Base-by-base conservation (phyloP, 768 basidiomycete genomes). In the Podaxis sp. region DNA sequence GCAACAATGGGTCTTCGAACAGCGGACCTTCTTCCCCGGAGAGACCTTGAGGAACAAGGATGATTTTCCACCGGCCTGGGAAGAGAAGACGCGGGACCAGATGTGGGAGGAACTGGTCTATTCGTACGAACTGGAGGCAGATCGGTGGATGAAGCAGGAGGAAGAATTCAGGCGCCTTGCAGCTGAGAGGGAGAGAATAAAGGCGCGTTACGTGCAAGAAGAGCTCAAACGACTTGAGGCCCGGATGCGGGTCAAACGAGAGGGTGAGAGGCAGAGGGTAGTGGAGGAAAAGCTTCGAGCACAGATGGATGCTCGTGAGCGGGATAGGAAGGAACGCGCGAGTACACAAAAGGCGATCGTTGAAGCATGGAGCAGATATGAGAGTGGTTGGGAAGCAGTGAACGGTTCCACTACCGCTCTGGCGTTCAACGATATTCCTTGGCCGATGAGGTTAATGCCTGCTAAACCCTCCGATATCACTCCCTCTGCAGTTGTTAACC, bases 371-470 rank as follows among this genome's bases (percentile, higher is more conserved):
- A 67, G 73, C 52, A 72, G 67, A 55, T 90, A 93, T 74, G 89
- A 93, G 72, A 72, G 74, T 38, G 79, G 82, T 61, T 93, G 91
- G 91, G 68, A 74, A n/a, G 73, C 73, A 62, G 70, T 91, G 63
- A 66, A 72, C 29, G 69, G 73, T 7, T 77, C 81, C n/a, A 71
- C 80, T 13, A 81, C 80, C 51, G 66, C 72, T 22, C 75, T 92
- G 50, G 73, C 75, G 0, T 92, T 93, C 77, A 73, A 76, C 46
- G 79, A 77, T 51, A 83, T 91, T 53, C 91, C 91, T 9, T 94
- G 91, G 92, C 91, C 91, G 37, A 66, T 84, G 63, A 71, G 80
- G 55, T 65, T 69, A 12, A 67, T 71, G 12, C 84, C 86, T n/a
- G 66, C 66, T 22, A 70, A 67, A 47, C 74, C 75, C 2, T 81